Percentiles rank a stretch among this genome's conserved stretches.
Evolutionary conservation across 129 eudicot genomes (phyloP).

Genomic region (Silybum marianum): DNA sequence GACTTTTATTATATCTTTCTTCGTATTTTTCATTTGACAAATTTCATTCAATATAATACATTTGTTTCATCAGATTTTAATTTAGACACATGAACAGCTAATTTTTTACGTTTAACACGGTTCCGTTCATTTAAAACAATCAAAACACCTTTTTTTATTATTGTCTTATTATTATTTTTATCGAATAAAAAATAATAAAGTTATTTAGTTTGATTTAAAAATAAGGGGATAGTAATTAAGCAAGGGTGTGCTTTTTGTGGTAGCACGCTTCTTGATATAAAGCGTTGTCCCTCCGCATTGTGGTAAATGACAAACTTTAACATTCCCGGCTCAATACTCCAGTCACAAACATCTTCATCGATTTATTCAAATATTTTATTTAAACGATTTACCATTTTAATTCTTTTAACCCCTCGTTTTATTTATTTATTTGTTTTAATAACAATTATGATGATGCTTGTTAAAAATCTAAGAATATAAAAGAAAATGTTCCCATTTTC

Average conservation of each 20-base stretch:
- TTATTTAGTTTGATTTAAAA: neutral
- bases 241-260: conserved; percentile 41
- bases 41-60: no score
- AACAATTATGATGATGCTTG: neutral
- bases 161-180: neutral
- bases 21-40: no score
- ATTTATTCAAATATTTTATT: neutral
- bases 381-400: neutral
- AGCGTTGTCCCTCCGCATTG: conserved; percentile 49
- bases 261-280: conserved; percentile 50
- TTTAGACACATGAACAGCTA: conserved; percentile 28
- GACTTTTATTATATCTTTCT: no score
- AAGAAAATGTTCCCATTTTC: neutral
- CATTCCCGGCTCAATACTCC: conserved; percentile 41
- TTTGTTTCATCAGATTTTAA: neutral
- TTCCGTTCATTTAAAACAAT: conserved; percentile 36
- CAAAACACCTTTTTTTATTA: conserved; percentile 10
- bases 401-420: neutral
- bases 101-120: conserved; percentile 20
- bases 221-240: conserved; percentile 15
- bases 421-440: no score
- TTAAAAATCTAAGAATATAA: neutral
- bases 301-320: conserved; percentile 55
- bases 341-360: conserved; percentile 40
- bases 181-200: neutral